Base-by-base conservation (phyloP, 768 basidiomycete genomes). In the Lentinula sp. region DNA sequence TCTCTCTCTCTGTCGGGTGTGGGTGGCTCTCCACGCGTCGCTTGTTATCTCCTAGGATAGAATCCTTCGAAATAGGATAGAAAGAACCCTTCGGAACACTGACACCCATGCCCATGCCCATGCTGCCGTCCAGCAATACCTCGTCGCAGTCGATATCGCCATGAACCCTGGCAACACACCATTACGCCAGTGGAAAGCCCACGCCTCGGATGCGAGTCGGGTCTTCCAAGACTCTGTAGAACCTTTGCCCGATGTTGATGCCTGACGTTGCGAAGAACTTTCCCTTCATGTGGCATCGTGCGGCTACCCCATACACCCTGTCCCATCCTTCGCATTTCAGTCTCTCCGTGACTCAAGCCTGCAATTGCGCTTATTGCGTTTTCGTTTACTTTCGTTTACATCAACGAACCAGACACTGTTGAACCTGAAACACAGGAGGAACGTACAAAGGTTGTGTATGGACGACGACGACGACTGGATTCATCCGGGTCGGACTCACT, bases 251-350 rank as follows among this genome's bases (percentile, higher is more conserved):
- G 89, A 92, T 67, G 95, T 97, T 48, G 94, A 91, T n/a, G n/a
- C n/a, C n/a, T n/a, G n/a, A n/a, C n/a, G n/a, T n/a, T n/a, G n/a
- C n/a, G n/a, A 63, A 79, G 95, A 41, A 94, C 95, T 41, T 97
- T 95, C n/a, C 71, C 93, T 97, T 28, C 95, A 97, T 69, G 92
- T 96, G 61, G 95, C n/a, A 97, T 74, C 89, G 95, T 68, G 95
- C 96, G 74, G 88, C 90, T 20, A 51, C n/a, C 59, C 4, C 59
- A 60, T 60, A 52, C 59, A 28, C n/a, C 59, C 59, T 39, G 59
- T 60, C 23, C 28, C 1, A 28, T n/a, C n/a, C n/a, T n/a, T n/a
- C n/a, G n/a, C n/a, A n/a, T n/a, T n/a, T n/a, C n/a, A n/a, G n/a
- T n/a, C n/a, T n/a, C n/a, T n/a, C n/a, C n/a, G n/a, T n/a, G n/a